Base-by-base conservation (phyloP, 495 filamentous ascomycete species). In the Alectoria sarmentosa region DNA sequence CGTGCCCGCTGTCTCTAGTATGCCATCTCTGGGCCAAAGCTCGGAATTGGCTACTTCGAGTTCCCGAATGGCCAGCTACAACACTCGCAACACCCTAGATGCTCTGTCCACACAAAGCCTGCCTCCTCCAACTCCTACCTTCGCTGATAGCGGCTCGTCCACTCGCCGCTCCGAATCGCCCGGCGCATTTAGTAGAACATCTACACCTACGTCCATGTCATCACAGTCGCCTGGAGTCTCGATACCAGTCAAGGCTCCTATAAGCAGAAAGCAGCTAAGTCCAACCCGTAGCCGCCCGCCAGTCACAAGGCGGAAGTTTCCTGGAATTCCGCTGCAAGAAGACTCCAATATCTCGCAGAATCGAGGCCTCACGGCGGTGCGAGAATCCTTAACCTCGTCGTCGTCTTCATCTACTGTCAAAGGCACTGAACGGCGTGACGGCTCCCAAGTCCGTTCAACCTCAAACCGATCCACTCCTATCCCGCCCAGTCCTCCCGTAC, bases 161-260 rank as follows among this genome's bases (percentile, higher is more conserved):
- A 97, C 92, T 41, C 82, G 90, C 65, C 96, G 93, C 69, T 96
- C 93, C 38, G 91, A 88, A 61, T 98, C 94, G 4, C 94, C 94
- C 14, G 90, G 91, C 8, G 80, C 89, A 39, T 98, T 95, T 76
- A 96, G 93, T 75, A 83, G 88, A 69, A 88, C 90, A 49, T 96
- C 94, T 14, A 97, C 94, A 4, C 92, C 94, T 1, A 96, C 92
- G n/a, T 96, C 94, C 11, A 84, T 92, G 71, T 96, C 92, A 11
- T 97, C 94, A n/a, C 89, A 94, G 73, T 98, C 94, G 42, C 92
- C 94, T 15, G 89, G 90, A 2, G 82, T 91, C 44, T 73, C 88
- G 64, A 76, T 86, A 39, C 84, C 90, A 26, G 75, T 74, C 4
- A 86, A 89, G 63, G 69, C 79, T 66, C 75, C 79, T 41, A 70